Base-by-base conservation (phyloP, 768 basidiomycete genomes). In the Crassisporium funariophilum region DNA sequence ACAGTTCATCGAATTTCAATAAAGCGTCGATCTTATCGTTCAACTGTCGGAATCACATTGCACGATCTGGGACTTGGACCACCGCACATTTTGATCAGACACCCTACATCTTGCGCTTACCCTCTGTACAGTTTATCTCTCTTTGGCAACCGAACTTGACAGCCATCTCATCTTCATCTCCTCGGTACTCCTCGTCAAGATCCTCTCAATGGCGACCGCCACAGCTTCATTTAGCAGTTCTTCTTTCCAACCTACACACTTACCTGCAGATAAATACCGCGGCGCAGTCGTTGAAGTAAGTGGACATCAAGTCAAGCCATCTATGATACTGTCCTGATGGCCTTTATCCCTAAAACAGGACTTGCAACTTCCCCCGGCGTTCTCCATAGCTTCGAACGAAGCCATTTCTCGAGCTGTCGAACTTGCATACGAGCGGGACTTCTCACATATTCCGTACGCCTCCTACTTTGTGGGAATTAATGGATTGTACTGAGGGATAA, bases 341-440 rank as follows among this genome's bases (percentile, higher is more conserved):
- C 22, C 34, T 16, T n/a, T 21, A 15, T 22, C 35, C 9, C 17
- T 33, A 15, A 46, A 25, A 22, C 53, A 86, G 84, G 87, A 88
- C 65, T 74, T 90, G 4, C 88, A 91, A 74, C 68, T 91, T 1
- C 86, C 91, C 0, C 94, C 94, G 7, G 94, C 93, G 0, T 95
- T 95, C 64, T 81, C 86, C 12, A 74, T 95, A 3, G 86, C 87
- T 6, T 69, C 76, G 9, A 75, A 76, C 47, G 91, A 91, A 58
- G 75, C 81, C 15, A 83, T 95, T 47, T 76, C 80, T 7, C 75
- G 79, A 17, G 93, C 90, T 1, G 81, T 95, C 21, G 91, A 91
- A 56, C 77, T 88, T 19, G 94, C 93, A 0, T 95, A 94, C 57
- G 94, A 97, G 54, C 83, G 92, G 24, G 94, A 97, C 62, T 97